Percentiles rank a stretch among this genome's conserved stretches.
These are phyloP conservation scores for Tetrastigma voinierianum DNA, from an alignment of 164 flowering plant genomes.

Conservation along the genomic window DNA sequence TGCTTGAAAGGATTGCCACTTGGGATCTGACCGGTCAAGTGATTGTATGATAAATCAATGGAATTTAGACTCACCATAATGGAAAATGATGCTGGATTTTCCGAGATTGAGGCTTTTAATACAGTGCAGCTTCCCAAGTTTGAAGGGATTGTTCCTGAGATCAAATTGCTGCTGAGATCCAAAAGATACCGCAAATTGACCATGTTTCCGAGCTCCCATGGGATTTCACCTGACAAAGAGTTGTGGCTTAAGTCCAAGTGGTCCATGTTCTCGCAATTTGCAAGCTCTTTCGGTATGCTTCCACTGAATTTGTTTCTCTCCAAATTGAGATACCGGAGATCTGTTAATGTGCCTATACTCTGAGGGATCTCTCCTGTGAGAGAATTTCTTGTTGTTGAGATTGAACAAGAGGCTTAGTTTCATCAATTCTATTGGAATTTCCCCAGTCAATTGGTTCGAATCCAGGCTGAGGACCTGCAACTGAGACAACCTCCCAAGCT, in stretches of 20 bases:
- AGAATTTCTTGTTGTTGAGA: constrained; percentile 31
- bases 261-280: constrained; percentile 11
- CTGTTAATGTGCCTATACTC: constrained; percentile 13
- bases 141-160: too few species aligned
- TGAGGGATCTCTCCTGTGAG: constrained; percentile 31
- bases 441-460: constrained; percentile 36
- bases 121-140: too few species aligned
- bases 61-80: constrained; percentile 24
- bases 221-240: constrained; percentile 27
- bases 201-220: constrained; percentile 25
- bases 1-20: constrained; percentile 24
- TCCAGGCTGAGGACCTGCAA: constrained; percentile 23
- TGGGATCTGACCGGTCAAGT: constrained; percentile 45
- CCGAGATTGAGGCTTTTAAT: too few species aligned
- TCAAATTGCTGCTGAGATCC: too few species aligned
- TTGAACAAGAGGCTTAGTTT: constrained; percentile 14
- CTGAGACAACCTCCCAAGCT: constrained; percentile 31
- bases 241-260: constrained; percentile 31
- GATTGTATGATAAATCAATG: constrained; percentile 49
- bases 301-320: constrained; percentile 26
- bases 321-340: constrained; percentile 25
- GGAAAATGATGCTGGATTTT: constrained; percentile 33
- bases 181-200: constrained; percentile 16
- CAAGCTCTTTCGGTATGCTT: constrained; percentile 23
- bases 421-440: constrained; percentile 34